phyloP scores from a whole-genome alignment of 2,329 filamentous ascomycete genomes.

The Colletotrichum karsti region DNA sequence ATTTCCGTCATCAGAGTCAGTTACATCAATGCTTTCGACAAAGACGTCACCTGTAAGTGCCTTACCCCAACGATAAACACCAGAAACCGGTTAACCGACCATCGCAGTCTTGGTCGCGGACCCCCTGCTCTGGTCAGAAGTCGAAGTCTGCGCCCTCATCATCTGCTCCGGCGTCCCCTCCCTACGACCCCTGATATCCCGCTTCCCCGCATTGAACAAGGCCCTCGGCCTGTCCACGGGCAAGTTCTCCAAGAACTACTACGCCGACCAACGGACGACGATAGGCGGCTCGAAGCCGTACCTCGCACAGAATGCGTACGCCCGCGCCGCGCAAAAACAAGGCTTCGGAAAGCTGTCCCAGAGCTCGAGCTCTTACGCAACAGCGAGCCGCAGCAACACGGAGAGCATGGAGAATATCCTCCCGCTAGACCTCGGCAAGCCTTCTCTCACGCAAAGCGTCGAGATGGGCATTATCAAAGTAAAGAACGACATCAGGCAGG shows the following conservation, averaged over 20 bases:
- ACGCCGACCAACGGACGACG: constrained; percentile 19
- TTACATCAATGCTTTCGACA: constrained; percentile 34
- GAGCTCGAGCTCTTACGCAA: constrained; percentile 12
- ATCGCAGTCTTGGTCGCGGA: constrained; percentile 34
- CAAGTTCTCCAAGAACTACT: constrained; percentile 20
- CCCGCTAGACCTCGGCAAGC: constrained; percentile 10
- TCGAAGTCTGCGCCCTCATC: constrained; percentile 40
- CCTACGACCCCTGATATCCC: constrained; percentile 37
- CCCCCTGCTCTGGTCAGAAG: constrained; percentile 40
- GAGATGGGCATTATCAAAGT: constrained; percentile 26
- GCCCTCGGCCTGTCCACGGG: constrained; percentile 37
- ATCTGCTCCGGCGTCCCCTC: constrained; percentile 43
- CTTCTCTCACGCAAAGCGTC: constrained; percentile 17
- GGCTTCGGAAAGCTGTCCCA: constrained; percentile 6
- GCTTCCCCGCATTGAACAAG: constrained; percentile 38
- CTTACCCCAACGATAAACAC: too few species aligned
- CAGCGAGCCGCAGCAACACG: background rate
- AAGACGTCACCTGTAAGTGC: constrained; percentile 35
- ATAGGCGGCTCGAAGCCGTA: constrained; percentile 19
- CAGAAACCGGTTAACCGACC: background rate
- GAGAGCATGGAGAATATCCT: constrained; percentile 26
- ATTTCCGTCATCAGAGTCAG: constrained; percentile 38
- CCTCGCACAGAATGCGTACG: constrained; percentile 12
- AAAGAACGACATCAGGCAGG: constrained; percentile 8
- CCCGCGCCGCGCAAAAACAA: background rate